phyloP scores from a whole-genome alignment of 805 yeast genomes.

The Kluyveromyces starmeri region DNA sequence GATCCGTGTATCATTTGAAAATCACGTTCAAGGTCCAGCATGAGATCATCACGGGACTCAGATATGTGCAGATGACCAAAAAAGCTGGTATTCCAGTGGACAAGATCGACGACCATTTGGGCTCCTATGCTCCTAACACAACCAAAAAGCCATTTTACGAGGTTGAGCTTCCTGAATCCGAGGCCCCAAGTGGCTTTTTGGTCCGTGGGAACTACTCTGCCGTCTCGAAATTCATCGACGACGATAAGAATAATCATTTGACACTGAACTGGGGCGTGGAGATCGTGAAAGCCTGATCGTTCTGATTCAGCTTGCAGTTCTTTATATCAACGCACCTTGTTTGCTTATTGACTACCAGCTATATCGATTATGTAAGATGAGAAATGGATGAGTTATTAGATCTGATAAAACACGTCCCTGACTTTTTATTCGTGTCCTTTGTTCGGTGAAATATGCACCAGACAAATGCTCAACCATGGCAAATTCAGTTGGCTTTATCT shows the following conservation, averaged over 20 bases:
- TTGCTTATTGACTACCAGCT: too few species aligned
- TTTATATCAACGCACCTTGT: too few species aligned
- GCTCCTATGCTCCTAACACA: constrained; percentile 87
- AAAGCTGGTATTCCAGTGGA: constrained; percentile 85
- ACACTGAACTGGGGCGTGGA: constrained; percentile 79
- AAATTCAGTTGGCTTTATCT: background rate
- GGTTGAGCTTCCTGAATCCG: constrained; percentile 53
- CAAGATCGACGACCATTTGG: constrained; percentile 78
- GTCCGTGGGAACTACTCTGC: constrained; percentile 85
- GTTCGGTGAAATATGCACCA: too few species aligned
- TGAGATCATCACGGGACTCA: constrained; percentile 84
- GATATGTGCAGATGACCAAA: constrained; percentile 75
- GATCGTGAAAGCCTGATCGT: constrained; percentile 48
- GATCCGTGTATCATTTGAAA: constrained; percentile 59
- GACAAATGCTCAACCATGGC: too few species aligned
- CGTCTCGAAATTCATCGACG: constrained; percentile 74
- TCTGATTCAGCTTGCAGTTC: background rate
- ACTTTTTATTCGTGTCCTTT: too few species aligned
- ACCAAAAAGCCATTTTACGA: constrained; percentile 69
- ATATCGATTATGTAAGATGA: too few species aligned
- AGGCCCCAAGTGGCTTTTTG: constrained; percentile 84
- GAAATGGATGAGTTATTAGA: too few species aligned
- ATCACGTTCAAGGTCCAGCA: constrained; percentile 80
- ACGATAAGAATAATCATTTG: constrained; percentile 68
- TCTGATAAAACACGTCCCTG: too few species aligned